phyloP scores from a whole-genome alignment of 805 yeast genomes.

The Pachysolen tannophilus region DNA sequence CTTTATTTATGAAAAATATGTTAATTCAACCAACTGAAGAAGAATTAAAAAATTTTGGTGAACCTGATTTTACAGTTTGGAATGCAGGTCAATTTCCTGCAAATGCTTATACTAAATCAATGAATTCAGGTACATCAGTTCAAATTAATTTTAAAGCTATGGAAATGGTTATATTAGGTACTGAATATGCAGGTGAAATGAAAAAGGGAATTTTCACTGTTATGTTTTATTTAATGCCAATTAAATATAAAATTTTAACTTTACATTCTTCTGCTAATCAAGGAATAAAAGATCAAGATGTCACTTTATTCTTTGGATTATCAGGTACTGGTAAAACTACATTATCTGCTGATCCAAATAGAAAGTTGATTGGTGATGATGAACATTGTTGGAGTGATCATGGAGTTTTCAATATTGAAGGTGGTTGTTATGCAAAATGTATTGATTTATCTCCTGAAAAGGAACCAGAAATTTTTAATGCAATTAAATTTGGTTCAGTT shows the following conservation, averaged over 20 bases:
- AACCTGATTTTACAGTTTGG: conserved; percentile 97
- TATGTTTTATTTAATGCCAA: conserved; percentile 98
- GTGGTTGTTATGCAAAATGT: conserved; percentile 99
- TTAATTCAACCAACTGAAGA: conserved; percentile 88
- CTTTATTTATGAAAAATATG: conserved; percentile 97
- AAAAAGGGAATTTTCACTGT: conserved; percentile 98
- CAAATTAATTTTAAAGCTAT: conserved; percentile 94
- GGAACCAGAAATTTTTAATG: conserved; percentile 96
- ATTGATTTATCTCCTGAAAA: conserved; percentile 80
- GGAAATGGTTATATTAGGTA: conserved; percentile 99
- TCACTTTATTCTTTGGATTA: conserved; percentile 91
- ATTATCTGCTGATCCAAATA: conserved; percentile 89
- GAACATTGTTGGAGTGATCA: conserved; percentile 99
- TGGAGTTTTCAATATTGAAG: conserved; percentile 98
- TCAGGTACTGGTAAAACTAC: conserved; percentile 99
- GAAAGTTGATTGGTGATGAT: conserved; percentile 94
- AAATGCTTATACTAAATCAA: conserved; percentile 89
- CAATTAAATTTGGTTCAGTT: conserved; percentile 90
- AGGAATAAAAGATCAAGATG: conserved; percentile 75
- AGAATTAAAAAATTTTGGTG: conserved; percentile 84
- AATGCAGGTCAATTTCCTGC: conserved; percentile 99
- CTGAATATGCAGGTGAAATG: conserved; percentile 99
- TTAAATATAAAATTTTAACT: conserved; percentile 83
- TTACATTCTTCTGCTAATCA: conserved; percentile 94
- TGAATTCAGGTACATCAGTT: conserved; percentile 93